Percentiles rank a stretch among this genome's conserved stretches.
These are phyloP conservation scores for Candida vartiovaarae DNA, from an alignment of 805 yeast species.

Conservation along the genomic window DNA sequence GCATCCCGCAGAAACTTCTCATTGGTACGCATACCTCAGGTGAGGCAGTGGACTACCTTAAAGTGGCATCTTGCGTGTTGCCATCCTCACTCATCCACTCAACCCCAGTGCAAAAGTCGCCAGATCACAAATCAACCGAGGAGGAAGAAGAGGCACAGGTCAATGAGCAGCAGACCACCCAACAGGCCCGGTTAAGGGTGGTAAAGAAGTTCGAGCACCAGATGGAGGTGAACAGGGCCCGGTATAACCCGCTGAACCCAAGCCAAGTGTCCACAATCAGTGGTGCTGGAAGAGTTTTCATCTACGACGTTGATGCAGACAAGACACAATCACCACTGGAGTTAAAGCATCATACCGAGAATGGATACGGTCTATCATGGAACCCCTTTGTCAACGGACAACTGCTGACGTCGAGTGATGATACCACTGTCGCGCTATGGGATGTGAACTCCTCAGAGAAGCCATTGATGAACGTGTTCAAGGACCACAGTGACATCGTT, in stretches of 20 bases:
- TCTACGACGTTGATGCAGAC: conserved; percentile 35
- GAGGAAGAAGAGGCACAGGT: conserved; percentile 3
- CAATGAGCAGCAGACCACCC: conserved; percentile 19
- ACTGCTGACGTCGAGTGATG: conserved; percentile 60
- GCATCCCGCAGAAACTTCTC: conserved; percentile 45
- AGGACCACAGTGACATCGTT: conserved; percentile 49
- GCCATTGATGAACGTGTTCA: conserved; percentile 18
- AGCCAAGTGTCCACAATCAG: conserved; percentile 56
- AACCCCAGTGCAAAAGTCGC: conserved; percentile 7
- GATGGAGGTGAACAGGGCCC: conserved; percentile 66
- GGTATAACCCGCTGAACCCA: conserved; percentile 59
- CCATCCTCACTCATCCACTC: conserved; percentile 37
- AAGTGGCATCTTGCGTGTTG: conserved; percentile 53
- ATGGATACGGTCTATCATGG: conserved; percentile 76
- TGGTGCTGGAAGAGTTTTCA: conserved; percentile 54
- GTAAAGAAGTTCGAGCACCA: conserved; percentile 53
- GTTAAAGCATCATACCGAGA: conserved; percentile 48
- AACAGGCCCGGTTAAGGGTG: conserved; percentile 52
- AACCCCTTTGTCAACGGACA: conserved; percentile 40
- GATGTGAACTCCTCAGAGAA: conserved; percentile 34
- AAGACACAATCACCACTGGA: conserved; percentile 22
- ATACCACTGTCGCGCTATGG: conserved; percentile 55
- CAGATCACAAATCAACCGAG: conserved; percentile 22
- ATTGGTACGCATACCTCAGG: conserved; percentile 74
- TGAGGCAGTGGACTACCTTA: conserved; percentile 57